phyloP scores from a whole-genome alignment of 352 stramenopile species.

The Pythium biforme region DNA sequence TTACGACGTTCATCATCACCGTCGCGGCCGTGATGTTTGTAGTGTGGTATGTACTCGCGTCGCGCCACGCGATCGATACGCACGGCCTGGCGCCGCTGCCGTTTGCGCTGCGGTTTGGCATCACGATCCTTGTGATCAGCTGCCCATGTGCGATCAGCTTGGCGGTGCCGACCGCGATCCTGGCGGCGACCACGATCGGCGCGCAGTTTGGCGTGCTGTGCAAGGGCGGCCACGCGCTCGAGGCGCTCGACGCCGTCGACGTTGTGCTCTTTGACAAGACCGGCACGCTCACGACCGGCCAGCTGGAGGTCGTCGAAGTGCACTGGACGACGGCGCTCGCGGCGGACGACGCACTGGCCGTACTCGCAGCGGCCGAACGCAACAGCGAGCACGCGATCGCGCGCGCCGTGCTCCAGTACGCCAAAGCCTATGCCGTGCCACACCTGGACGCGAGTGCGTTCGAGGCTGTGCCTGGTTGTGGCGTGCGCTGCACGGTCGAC shows the following conservation, averaged over 20 bases:
- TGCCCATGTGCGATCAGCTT: slow-evolving; percentile 77
- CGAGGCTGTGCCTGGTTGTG: slow-evolving; percentile 54
- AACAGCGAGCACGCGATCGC: slow-evolving; percentile 69
- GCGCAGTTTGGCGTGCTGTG: slow-evolving; percentile 80
- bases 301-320: slow-evolving; percentile 58
- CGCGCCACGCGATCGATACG: slow-evolving; percentile 36
- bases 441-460: slow-evolving; percentile 34
- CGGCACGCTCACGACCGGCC: slow-evolving; percentile 65
- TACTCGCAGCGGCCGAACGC: slow-evolving; percentile 48
- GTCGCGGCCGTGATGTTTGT: slow-evolving; percentile 58
- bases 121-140: slow-evolving; percentile 78
- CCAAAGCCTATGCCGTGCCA: slow-evolving; percentile 26
- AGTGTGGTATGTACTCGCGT: slow-evolving; percentile 64
- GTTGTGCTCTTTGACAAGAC: slow-evolving; percentile 88
- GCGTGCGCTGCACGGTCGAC: slow-evolving; percentile 42
- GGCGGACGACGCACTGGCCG: slow-evolving; percentile 53
- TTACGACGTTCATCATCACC: slow-evolving; percentile 75
- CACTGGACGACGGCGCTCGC: slow-evolving; percentile 60
- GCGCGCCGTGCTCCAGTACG: slow-evolving; percentile 49
- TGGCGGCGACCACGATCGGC: slow-evolving; percentile 80
- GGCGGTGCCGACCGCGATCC: slow-evolving; percentile 68
- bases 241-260: slow-evolving; percentile 65
- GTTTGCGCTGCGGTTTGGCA: slow-evolving; percentile 74
- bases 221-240: slow-evolving; percentile 68
- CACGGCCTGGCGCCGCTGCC: slow-evolving; percentile 56